These are phyloP conservation scores for Cytospora piceicola DNA, from an alignment of 2,329 filamentous ascomycete species.

Conservation along the genomic window DNA sequence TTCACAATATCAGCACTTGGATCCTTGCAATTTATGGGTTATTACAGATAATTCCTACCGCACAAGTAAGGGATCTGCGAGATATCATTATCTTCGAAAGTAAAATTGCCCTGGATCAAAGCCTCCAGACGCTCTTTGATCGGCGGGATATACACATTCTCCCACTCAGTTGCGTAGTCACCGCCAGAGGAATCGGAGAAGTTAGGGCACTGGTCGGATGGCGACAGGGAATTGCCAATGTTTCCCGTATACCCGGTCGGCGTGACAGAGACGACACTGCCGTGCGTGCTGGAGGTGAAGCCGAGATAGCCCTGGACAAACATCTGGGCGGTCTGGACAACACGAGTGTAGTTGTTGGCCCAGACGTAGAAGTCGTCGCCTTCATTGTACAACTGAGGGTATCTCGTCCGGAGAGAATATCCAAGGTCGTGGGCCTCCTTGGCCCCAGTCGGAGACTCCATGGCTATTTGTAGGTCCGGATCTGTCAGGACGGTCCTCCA, in stretches of 20 bases:
- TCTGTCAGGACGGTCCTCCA: constrained; percentile 64
- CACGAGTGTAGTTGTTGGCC: constrained; percentile 68
- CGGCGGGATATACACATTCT: constrained; percentile 55
- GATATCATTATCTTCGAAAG: constrained; percentile 57
- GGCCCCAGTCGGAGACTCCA: constrained; percentile 64
- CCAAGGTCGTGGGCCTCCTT: constrained; percentile 64
- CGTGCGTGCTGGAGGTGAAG: constrained; percentile 54
- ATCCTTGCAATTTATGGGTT: not conserved
- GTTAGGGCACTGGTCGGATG: constrained; percentile 65
- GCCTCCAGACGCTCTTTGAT: constrained; percentile 58
- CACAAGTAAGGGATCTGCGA: constrained; percentile 69
- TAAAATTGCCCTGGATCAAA: constrained; percentile 57
- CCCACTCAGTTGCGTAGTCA: constrained; percentile 52
- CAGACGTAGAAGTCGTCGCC: constrained; percentile 61
- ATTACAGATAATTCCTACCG: constrained; percentile 41
- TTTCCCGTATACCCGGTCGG: constrained; percentile 53
- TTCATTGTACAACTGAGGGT: constrained; percentile 54
- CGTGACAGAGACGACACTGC: constrained; percentile 62
- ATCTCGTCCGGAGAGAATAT: constrained; percentile 53
- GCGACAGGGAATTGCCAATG: constrained; percentile 65
- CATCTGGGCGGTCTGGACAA: constrained; percentile 63
- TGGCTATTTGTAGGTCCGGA: constrained; percentile 59
- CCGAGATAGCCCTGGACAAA: constrained; percentile 67
- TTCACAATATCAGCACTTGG: not conserved
- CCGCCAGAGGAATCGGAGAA: constrained; percentile 59